Percentiles rank a stretch among this genome's conserved stretches.
These are phyloP conservation scores for Colletotrichum sp. DNA, from an alignment of 2,329 filamentous ascomycete genomes.

Conservation along the genomic window DNA sequence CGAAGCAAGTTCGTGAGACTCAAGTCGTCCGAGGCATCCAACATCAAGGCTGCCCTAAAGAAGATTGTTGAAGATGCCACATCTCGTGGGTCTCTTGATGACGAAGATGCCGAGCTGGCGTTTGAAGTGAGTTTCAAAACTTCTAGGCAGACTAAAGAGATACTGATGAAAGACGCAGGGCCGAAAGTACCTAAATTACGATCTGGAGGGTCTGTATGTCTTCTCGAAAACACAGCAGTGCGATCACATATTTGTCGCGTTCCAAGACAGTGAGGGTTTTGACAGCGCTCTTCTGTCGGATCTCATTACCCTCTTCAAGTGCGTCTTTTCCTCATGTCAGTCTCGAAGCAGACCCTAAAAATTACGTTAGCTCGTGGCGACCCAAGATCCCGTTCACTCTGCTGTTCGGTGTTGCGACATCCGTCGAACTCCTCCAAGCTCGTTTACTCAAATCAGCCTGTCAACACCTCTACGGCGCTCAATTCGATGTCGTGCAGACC, in stretches of 20 bases:
- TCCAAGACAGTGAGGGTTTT: constrained; percentile 85
- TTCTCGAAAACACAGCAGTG: constrained; percentile 59
- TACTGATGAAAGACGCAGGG: constrained; percentile 45
- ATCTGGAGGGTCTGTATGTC: constrained; percentile 72
- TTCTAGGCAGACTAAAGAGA: neutral
- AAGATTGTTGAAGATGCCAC: constrained; percentile 74
- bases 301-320: constrained; percentile 72
- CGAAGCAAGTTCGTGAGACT: constrained; percentile 68
- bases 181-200: constrained; percentile 76
- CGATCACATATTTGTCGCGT: constrained; percentile 70
- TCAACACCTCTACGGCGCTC: constrained; percentile 69
- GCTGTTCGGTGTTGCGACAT: constrained; percentile 82
- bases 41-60: constrained; percentile 75
- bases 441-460: constrained; percentile 73
- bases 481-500: constrained; percentile 80
- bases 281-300: constrained; percentile 76
- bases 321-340: constrained; percentile 28
- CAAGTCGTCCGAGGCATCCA: constrained; percentile 73
- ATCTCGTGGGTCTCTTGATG: constrained; percentile 44
- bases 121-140: constrained; percentile 52
- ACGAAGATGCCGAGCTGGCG: constrained; percentile 56
- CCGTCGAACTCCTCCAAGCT: constrained; percentile 79
- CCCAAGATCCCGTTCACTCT: constrained; percentile 79
- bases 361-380: constrained; percentile 60
- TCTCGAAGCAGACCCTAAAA: neutral